Conservation (phyloP, 1,139 yeast species). For the Yamadazyma pseudoaaseri region DNA sequence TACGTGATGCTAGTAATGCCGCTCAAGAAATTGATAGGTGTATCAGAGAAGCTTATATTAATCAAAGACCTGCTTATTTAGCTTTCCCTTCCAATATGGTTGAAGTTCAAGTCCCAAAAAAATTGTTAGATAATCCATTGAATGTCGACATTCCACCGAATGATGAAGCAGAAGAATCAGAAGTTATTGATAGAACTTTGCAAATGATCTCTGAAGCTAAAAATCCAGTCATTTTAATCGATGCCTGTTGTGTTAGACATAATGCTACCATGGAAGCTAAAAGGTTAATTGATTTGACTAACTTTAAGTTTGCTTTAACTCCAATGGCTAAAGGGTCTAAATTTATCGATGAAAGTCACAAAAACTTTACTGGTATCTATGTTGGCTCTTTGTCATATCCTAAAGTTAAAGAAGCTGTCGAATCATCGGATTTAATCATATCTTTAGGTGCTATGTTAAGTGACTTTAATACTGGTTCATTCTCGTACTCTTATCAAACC, state of each 20-base stretch:
- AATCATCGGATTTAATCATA: constrained; percentile 28
- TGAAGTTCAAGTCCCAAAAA: constrained; percentile 31
- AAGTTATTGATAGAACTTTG: constrained; percentile 29
- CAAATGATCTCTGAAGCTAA: constrained; percentile 26
- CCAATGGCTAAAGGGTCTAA: constrained; percentile 37
- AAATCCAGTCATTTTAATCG: constrained; percentile 34
- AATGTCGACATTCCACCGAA: constrained; percentile 28
- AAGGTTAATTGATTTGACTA: constrained; percentile 28
- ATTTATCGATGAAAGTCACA: constrained; percentile 26
- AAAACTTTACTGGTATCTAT: constrained; percentile 30
- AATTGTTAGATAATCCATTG: constrained; percentile 29
- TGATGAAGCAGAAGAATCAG: constrained; percentile 29
- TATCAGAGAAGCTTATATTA: constrained; percentile 34
- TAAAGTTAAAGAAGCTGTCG: constrained; percentile 29
- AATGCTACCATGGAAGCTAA: constrained; percentile 29
- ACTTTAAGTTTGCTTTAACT: constrained; percentile 29
- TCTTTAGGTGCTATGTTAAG: constrained; percentile 37
- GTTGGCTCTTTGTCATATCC: constrained; percentile 35
- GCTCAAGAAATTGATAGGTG: constrained; percentile 35
- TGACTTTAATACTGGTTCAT: constrained; percentile 42
- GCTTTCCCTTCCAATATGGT: constrained; percentile 41
- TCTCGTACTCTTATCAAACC: constrained; percentile 36
- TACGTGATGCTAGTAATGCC: constrained; percentile 29
- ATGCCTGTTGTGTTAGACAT: constrained; percentile 39
- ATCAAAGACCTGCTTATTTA: constrained; percentile 39